These are phyloP conservation scores for Brassica incana DNA, from an alignment of 345 rosid genomes.

Conservation along the genomic window DNA sequence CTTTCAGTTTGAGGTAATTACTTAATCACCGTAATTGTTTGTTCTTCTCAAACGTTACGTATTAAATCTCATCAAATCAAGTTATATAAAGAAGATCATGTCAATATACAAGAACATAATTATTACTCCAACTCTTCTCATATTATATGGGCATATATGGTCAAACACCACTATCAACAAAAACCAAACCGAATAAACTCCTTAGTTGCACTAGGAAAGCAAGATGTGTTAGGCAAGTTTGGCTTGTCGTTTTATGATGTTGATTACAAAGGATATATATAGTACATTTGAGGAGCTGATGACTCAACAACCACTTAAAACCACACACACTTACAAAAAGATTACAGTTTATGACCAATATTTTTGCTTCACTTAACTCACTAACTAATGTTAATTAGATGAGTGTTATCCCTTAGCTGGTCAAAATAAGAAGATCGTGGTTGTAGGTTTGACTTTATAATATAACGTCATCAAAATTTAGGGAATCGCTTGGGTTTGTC, in stretches of 20 bases:
- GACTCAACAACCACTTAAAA: conserved; percentile 49
- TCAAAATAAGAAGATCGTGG: not conserved
- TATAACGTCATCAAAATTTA: not conserved
- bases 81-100: not conserved
- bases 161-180: not conserved
- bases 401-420: not conserved
- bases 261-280: conserved; percentile 19
- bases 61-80: not conserved
- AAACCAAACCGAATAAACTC: conserved; percentile 11
- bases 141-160: not conserved
- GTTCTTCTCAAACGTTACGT: not conserved
- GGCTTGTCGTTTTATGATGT: conserved; percentile 33
- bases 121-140: not conserved
- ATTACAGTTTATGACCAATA: conserved; percentile 1
- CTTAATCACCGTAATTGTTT: not conserved
- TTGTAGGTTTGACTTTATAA: not conserved
- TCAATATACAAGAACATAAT: not conserved
- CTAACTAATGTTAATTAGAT: not conserved
- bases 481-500: not conserved
- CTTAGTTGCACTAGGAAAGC: conserved; percentile 23
- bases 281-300: conserved; percentile 26
- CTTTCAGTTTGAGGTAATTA: not conserved
- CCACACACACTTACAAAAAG: conserved; percentile 20
- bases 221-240: conserved; percentile 38
- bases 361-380: not conserved